Base-by-base conservation (phyloP, 805 yeast species). In the Spencermartinsiella europaea region DNA sequence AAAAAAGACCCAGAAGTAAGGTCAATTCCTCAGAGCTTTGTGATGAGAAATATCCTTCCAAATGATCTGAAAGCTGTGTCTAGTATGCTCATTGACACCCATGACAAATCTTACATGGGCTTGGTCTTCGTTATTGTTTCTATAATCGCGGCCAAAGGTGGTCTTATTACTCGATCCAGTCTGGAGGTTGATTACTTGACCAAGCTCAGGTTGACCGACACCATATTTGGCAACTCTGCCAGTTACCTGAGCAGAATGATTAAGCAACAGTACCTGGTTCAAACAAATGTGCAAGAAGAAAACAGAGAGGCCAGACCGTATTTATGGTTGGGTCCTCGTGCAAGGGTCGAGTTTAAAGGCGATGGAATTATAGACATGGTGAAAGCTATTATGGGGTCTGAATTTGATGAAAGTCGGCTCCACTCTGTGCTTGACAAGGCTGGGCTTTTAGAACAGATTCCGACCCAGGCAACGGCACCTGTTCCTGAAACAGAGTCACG, bases 271-370 rank as follows among this genome's bases (percentile, higher is more conserved):
- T 44, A 44, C 22, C n/a, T 44, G 4, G 16, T 44, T 22, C 33
- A 21, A 14, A 44, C 42, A 10, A 44, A 44, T n/a, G 36, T 38
- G 17, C 37, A 17, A n/a, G 35, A 28, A 14, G 37, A 28, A 8
- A 19, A 25, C 38, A 25, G 31, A 12, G 42, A 28, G 15, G 12
- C 17, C 21, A 15, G 17, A 33, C 20, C 25, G 5, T 43, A 36
- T 19, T 42, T 36, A 33, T 28, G 42, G n/a, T 27, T 47, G 38
- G 50, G 50, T 7, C 42, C 42, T 4, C 38, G 50, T 2, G 39
- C 50, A 5, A 34, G 33, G 21, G 43, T 22, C 31, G 50, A 47
- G 36, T 42, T 47, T 21, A 20, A 27, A 12, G 25, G 31, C 10
- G 38, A 43, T 10, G 34, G 46, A 14, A 14, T 47, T 16, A 43